These are phyloP conservation scores for Phytophthora constricta DNA, from an alignment of 352 stramenopile genomes.

Conservation along the genomic window DNA sequence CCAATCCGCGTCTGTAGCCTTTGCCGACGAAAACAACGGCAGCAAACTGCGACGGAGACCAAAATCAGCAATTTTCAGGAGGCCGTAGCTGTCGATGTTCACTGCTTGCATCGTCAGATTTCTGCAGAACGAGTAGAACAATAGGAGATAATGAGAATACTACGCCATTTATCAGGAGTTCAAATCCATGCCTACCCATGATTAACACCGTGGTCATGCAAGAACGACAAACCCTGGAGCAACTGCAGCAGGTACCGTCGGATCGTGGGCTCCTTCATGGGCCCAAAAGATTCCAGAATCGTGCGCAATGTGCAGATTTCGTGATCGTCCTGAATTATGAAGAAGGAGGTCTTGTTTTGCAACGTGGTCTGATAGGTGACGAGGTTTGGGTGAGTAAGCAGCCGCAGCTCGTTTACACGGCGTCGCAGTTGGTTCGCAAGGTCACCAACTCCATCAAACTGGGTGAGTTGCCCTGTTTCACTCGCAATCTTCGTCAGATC, in stretches of 20 bases:
- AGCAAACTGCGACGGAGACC: slow-evolving; percentile 33
- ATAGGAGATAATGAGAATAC: slow-evolving; percentile 1
- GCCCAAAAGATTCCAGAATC: slow-evolving; percentile 70
- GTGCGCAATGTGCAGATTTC: slow-evolving; percentile 61
- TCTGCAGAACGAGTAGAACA: slow-evolving; percentile 20
- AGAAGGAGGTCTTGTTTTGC: slow-evolving; percentile 38
- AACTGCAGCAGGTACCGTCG: slow-evolving; percentile 71
- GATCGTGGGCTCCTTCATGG: slow-evolving; percentile 78
- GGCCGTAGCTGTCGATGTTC: slow-evolving; percentile 67
- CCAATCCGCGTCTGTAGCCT: slow-evolving; percentile 8
- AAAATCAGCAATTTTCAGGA: slow-evolving; percentile 66
- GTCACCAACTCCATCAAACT: slow-evolving; percentile 3
- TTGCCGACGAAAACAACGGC: slow-evolving; percentile 6
- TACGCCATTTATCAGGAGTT: not conserved
- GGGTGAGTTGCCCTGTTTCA: slow-evolving; percentile 9
- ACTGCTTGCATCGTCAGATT: slow-evolving; percentile 53
- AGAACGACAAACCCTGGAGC: slow-evolving; percentile 52
- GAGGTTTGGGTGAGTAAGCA: slow-evolving; percentile 57
- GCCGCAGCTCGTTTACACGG: slow-evolving; percentile 45
- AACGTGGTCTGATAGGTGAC: slow-evolving; percentile 46
- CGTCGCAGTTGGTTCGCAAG: slow-evolving; percentile 30
- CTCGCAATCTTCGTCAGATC: slow-evolving; percentile 9
- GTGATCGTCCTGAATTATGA: slow-evolving; percentile 42
- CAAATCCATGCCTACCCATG: slow-evolving; percentile 46
- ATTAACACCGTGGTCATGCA: slow-evolving; percentile 51